Conservation (phyloP, 768 basidiomycete species). For the Mycena chlorophos region DNA sequence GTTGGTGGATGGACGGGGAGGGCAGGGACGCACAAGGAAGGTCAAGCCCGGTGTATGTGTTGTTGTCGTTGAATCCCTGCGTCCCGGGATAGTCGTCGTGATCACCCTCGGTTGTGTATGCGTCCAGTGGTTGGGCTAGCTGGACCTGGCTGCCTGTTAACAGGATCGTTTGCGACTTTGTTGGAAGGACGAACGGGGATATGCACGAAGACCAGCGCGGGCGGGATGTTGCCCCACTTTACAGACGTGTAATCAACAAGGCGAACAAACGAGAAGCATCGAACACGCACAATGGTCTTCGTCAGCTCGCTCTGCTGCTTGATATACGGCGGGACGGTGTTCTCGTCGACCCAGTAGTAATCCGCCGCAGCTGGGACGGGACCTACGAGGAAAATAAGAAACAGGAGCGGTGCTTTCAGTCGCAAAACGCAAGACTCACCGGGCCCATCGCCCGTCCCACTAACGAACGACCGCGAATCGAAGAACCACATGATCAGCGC, state of each 20-base stretch:
- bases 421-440: constrained; percentile 1
- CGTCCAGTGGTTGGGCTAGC: constrained; percentile 17
- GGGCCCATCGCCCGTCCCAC: constrained; percentile 4
- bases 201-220: constrained; percentile 22
- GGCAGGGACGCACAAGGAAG: constrained; percentile 15
- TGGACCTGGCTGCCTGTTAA: constrained; percentile 12
- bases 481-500: constrained; percentile 24
- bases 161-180: background rate
- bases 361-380: constrained; percentile 11
- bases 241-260: background rate
- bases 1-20: background rate
- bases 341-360: constrained; percentile 21
- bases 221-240: constrained; percentile 18
- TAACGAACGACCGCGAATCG: constrained; percentile 21
- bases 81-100: constrained; percentile 23
- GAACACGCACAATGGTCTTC: constrained; percentile 4
- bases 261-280: background rate
- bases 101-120: constrained; percentile 13
- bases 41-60: constrained; percentile 22
- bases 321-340: constrained; percentile 20
- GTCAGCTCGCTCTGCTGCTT: constrained; percentile 17
- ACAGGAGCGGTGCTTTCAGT: too few species aligned
- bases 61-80: constrained; percentile 21
- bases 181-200: constrained; percentile 12
- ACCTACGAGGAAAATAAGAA: too few species aligned